phyloP scores from a whole-genome alignment of 2,329 filamentous ascomycete species.

The Fusarium fujikuroi region DNA sequence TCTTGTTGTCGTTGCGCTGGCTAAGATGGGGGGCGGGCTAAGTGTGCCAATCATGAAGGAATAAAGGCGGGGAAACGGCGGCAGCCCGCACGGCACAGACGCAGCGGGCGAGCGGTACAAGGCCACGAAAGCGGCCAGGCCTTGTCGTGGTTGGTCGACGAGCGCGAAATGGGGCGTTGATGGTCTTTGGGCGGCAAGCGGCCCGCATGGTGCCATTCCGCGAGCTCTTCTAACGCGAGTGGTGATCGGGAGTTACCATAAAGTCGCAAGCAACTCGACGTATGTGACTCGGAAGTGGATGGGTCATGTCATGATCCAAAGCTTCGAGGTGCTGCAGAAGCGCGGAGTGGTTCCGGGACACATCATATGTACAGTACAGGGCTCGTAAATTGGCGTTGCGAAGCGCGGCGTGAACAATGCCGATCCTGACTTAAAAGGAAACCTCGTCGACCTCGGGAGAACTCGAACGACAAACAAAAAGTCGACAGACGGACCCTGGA shows the following conservation, averaged over 20 bases:
- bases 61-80: conserved; percentile 31
- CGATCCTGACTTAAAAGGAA: conserved; percentile 12
- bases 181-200: conserved; percentile 35
- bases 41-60: conserved; percentile 38
- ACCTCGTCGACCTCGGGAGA: conserved; percentile 20
- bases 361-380: not conserved
- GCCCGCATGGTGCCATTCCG: conserved; percentile 36
- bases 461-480: conserved; percentile 13
- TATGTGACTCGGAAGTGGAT: conserved; percentile 6
- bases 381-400: conserved; percentile 10
- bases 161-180: conserved; percentile 28
- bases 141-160: conserved; percentile 34
- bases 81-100: conserved; percentile 35
- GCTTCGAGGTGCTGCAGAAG: conserved; percentile 23
- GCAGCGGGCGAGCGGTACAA: conserved; percentile 28
- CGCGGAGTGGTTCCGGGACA: conserved; percentile 21
- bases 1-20: conserved; percentile 33
- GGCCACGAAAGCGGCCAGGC: conserved; percentile 26
- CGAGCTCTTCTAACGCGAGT: conserved; percentile 17
- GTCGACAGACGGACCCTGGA: conserved; percentile 28
- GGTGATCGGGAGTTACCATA: conserved; percentile 8
- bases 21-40: conserved; percentile 37
- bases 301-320: conserved; percentile 37
- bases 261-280: conserved; percentile 6
- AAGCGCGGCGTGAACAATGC: conserved; percentile 26